phyloP scores from a whole-genome alignment of 257 asterid species.

The Salvia rosmarinus region DNA sequence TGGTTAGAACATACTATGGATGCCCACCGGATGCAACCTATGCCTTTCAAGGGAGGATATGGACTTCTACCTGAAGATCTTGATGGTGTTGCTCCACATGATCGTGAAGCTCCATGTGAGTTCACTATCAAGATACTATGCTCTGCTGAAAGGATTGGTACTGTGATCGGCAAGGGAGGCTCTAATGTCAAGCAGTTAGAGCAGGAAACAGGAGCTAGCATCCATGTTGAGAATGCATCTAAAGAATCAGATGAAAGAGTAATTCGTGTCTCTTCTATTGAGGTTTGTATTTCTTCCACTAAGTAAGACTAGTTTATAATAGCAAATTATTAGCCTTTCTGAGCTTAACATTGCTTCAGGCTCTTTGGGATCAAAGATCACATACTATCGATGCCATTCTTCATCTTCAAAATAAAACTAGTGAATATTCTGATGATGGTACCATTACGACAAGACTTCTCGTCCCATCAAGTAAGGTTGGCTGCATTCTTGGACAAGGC shows the following conservation, averaged over 20 bases:
- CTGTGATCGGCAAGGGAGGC: constrained; percentile 91
- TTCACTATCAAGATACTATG: constrained; percentile 74
- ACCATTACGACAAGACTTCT: constrained; percentile 73
- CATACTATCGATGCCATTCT: constrained; percentile 75
- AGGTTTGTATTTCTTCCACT: constrained; percentile 52
- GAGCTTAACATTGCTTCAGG: constrained; percentile 52
- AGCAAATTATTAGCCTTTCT: constrained; percentile 35
- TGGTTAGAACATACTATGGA: constrained; percentile 56
- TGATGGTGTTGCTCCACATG: constrained; percentile 55
- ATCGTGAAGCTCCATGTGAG: constrained; percentile 56
- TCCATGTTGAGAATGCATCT: constrained; percentile 58
- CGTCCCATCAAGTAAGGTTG: constrained; percentile 82
- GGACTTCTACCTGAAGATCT: constrained; percentile 45
- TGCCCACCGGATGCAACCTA: constrained; percentile 46
- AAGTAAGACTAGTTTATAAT: constrained; percentile 21
- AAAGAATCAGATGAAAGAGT: constrained; percentile 68
- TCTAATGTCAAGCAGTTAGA: constrained; percentile 63
- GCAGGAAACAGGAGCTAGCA: constrained; percentile 74
- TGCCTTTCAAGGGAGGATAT: constrained; percentile 51
- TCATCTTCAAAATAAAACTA: constrained; percentile 67
- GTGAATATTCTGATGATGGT: constrained; percentile 70
- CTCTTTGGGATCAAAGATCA: constrained; percentile 62
- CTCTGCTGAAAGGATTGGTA: constrained; percentile 70
- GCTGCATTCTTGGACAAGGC: constrained; percentile 88
- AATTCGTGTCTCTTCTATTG: constrained; percentile 66